These are phyloP conservation scores for Hanseniaspora nectarophila DNA, from an alignment of 805 yeast genomes.

Conservation along the genomic window DNA sequence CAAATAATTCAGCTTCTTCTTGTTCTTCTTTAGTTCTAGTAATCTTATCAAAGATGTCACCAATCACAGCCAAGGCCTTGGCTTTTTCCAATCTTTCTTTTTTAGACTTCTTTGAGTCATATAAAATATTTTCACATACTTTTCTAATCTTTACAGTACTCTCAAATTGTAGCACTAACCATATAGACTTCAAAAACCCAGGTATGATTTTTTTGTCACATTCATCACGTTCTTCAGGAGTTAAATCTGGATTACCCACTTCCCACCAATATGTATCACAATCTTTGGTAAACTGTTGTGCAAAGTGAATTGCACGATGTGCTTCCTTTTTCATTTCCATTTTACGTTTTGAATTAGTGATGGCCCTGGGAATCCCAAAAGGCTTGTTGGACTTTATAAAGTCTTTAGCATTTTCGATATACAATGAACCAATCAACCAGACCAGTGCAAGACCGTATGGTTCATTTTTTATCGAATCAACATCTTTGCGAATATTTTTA, in stretches of 20 bases:
- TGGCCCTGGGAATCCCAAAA: slow-evolving; percentile 75
- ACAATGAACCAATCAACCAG: slow-evolving; percentile 70
- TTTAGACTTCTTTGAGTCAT: slow-evolving; percentile 51
- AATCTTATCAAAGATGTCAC: slow-evolving; percentile 53
- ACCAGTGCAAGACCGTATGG: slow-evolving; percentile 86
- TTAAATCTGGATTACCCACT: too few relatives aligned
- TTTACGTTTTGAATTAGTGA: slow-evolving; percentile 70
- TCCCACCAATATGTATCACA: too few relatives aligned
- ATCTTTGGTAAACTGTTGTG: too few relatives aligned
- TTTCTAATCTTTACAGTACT: slow-evolving; percentile 67
- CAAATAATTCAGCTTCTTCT: slow-evolving; percentile 83
- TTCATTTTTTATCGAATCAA: slow-evolving; percentile 80
- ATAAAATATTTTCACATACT: slow-evolving; percentile 65
- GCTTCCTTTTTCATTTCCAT: slow-evolving; percentile 76
- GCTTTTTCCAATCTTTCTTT: slow-evolving; percentile 64
- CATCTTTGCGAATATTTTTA: slow-evolving; percentile 45
- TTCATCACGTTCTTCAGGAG: slow-evolving; percentile 55
- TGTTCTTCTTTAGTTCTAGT: slow-evolving; percentile 77
- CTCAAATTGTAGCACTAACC: slow-evolving; percentile 89
- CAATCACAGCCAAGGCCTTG: slow-evolving; percentile 61
- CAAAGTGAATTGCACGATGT: slow-evolving; percentile 62
- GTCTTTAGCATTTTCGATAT: slow-evolving; percentile 62
- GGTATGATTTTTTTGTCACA: slow-evolving; percentile 76
- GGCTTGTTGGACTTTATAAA: slow-evolving; percentile 65
- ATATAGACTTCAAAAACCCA: slow-evolving; percentile 81